Base-by-base conservation (phyloP, 805 yeast species). In the Nakazawaea populi region DNA sequence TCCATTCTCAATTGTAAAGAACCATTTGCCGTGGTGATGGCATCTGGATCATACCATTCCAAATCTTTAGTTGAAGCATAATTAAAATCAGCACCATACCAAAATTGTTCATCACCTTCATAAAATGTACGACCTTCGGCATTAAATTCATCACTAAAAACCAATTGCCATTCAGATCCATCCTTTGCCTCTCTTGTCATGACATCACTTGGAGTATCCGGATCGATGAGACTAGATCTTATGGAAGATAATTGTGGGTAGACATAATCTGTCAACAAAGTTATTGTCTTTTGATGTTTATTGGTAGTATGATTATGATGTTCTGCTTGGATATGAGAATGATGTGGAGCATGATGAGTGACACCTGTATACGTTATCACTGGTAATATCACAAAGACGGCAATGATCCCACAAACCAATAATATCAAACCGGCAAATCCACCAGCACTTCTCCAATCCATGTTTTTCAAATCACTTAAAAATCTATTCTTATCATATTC, bases 311-410 rank as follows among this genome's bases (percentile, higher is more conserved):
- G 28, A 14, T 63, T 66, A 8, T 18, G 30, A 8, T 18, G 9
- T 14, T 28, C 24, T 4, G 31, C 24, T 18, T 32, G 35, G 35
- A 11, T 32, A 32, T 32, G 8, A 11, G 11, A 8, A 32, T 32
- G 35, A 32, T 32, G 34, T 14, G 9, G 14, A 5, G 55, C 62
- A 6, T 51, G 62, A 6, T 58, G 58, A 0, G 80, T 68, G 29
- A 77, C 81, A 53, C 96, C 96, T 1, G 96, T 74, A 66, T 76
- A 92, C 0, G 97, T 91, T 46, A 94, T 66, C 1, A 83, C 92
- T 0, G 99, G 98, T 54, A 88, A 69, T 3, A 92, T 69, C 45
- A 92, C 76, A 60, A 92, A 89, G 5, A 92, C 64, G 12, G 76
- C 78, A 11, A 84, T 58, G 4, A 80, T 84, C 38, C 85, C 95